Base-by-base conservation (phyloP, 2,329 filamentous ascomycete genomes). In the Fusarium sororula region DNA sequence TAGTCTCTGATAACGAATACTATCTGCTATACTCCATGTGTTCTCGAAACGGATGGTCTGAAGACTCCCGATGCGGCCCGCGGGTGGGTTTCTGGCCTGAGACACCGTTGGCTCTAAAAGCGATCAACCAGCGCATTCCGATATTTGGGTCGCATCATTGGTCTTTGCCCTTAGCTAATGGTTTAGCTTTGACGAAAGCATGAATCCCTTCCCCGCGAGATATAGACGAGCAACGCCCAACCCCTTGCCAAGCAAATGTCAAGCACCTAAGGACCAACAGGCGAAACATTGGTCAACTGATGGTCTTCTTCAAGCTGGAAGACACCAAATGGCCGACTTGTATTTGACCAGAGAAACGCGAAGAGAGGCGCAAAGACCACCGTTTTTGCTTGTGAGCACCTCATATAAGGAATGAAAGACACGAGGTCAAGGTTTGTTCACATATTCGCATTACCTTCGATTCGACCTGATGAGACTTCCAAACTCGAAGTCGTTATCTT, bases 111-210 rank as follows among this genome's bases (percentile, higher is more conserved):
- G 57, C 22, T 60, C 44, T 41, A 48, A 56, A 45, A 35, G 42
- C 26, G 57, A 67, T 67, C 39, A 57, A 38, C 57, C 45, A 38
- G 6, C 47, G 30, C 66, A 73, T 71, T 74, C 66, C 62, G 53
- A 35, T 15, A 41, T 50, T 17, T 24, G 7, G 12, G 38, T 18
- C 45, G 14, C 9, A 38, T 47, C 22, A 67, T 71, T 71, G 70
- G 66, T 1, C 13, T 35, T 56, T 35, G 7, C 13, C 24, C 30
- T 45, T 28, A 62, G 32, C 37, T n/a, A 35, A 30, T n/a, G 28
- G 18, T n/a, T 35, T 37, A 53, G 44, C 17, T 39, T 60, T 39
- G 48, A 39, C 37, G 59, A 22, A 57, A 58, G 28, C 39, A 48
- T 53, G 57, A 54, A 55, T n/a, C 12, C 28, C 35, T 38, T 35